These are phyloP conservation scores for Blastomyces gilchristii DNA, from an alignment of 2,329 filamentous ascomycete species.

Conservation along the genomic window DNA sequence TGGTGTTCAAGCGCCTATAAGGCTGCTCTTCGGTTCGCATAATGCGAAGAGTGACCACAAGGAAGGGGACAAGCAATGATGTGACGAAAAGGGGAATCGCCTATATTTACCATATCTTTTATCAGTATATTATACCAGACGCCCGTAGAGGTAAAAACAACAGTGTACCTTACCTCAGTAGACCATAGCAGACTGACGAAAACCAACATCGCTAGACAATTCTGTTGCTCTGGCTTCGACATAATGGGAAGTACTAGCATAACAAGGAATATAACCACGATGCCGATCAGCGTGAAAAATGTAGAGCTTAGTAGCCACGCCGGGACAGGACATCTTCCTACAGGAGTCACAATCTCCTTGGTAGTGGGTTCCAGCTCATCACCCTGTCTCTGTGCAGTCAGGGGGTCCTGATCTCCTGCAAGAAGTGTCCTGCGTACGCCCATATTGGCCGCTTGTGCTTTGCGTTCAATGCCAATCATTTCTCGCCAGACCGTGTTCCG, in stretches of 20 bases:
- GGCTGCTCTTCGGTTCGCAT: constrained; percentile 66
- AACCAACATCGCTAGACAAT: constrained; percentile 84
- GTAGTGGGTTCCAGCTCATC: constrained; percentile 59
- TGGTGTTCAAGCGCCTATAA: constrained; percentile 61
- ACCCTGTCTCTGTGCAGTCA: constrained; percentile 65
- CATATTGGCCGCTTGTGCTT: constrained; percentile 86
- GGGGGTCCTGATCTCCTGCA: constrained; percentile 59
- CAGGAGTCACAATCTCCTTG: constrained; percentile 65
- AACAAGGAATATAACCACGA: constrained; percentile 61
- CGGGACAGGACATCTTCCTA: constrained; percentile 67
- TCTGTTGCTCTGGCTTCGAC: constrained; percentile 81
- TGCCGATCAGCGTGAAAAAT: constrained; percentile 63
- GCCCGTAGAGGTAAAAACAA: not conserved
- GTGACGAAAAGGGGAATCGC: constrained; percentile 96
- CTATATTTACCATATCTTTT: constrained; percentile 32
- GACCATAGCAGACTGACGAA: constrained; percentile 95
- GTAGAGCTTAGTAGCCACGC: constrained; percentile 74
- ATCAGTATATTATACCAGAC: constrained; percentile 9
- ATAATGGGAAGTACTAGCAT: constrained; percentile 72
- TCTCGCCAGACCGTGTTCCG: constrained; percentile 98
- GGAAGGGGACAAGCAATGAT: constrained; percentile 82
- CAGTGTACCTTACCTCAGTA: constrained; percentile 58
- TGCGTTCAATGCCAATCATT: constrained; percentile 94
- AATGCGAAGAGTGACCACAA: constrained; percentile 77
- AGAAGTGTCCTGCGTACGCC: constrained; percentile 69